Evolutionary conservation across 768 basidiomycete genomes (phyloP), one percentile per base, ranked within the genome.

Genomic region (Boletus sensibilis): DNA sequence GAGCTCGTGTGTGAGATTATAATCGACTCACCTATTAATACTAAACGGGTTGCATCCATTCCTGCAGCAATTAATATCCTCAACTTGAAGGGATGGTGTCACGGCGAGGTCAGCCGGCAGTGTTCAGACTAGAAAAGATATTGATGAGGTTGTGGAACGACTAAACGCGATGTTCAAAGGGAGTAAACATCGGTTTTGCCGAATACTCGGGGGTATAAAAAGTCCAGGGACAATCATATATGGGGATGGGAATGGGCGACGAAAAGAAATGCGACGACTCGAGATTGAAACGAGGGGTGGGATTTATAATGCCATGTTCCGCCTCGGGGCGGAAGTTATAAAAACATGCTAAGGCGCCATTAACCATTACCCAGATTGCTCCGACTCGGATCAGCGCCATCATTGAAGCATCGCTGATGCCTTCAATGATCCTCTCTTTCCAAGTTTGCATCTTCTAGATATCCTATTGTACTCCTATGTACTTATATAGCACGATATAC

Each of bases 341-440:
- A 23, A 33, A 25, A 46, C 29, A 27, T 31, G 34, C n/a, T n/a
- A n/a, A n/a, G n/a, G n/a, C n/a, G n/a, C n/a, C n/a, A n/a, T n/a
- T n/a, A n/a, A n/a, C n/a, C 20, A 50, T 40, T 31, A 33, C 33
- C 23, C 52, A 39, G 40, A 14, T 9, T 33, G 41, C 23, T 29
- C 11, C 42, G 31, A 33, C 8, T 6, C 59, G 40, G 53, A 63
- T 64, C 61, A 55, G 23, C 39, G 39, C 20, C n/a, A 45, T 41
- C 21, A 57, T 48, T 31, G n/a, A 46, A 46, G 27, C 8, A 11
- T 29, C 37, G 5, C 5, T 12, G 10, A 38, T 14, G 31, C 12
- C n/a, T 16, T 18, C 20, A 16, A 8, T 20, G 34, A 37, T 37
- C 41, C 51, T 21, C 10, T 9, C 46, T 53, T 14, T 38, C 44